These are phyloP conservation scores for Colletotrichum chlorophyti DNA, from an alignment of 2,329 filamentous ascomycete species.

Conservation along the genomic window DNA sequence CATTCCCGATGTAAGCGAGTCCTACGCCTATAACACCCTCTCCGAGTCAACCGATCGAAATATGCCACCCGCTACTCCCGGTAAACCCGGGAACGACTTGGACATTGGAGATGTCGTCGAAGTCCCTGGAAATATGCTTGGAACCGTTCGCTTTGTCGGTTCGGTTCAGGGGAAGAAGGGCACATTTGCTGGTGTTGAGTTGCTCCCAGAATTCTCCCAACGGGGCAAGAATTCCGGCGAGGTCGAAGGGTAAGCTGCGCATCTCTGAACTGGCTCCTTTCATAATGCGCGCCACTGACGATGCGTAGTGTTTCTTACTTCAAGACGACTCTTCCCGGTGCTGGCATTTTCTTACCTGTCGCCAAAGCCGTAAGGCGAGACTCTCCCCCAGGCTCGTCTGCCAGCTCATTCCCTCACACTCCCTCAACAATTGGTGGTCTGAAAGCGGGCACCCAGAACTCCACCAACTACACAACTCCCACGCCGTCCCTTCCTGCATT, in stretches of 20 bases:
- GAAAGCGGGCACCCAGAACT: conserved; percentile 61
- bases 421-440: conserved; percentile 66
- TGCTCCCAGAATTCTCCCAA: conserved; percentile 79
- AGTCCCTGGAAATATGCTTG: conserved; percentile 91
- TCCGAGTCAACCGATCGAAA: conserved; percentile 50
- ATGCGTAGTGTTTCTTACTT: conserved; percentile 75
- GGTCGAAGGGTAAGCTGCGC: conserved; percentile 79
- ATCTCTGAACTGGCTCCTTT: conserved; percentile 11
- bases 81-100: conserved; percentile 60
- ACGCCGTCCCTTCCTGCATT: conserved; percentile 77
- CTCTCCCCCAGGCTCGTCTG: conserved; percentile 56
- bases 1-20: conserved; percentile 71
- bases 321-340: conserved; percentile 75
- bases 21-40: conserved; percentile 65
- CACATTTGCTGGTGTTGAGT: conserved; percentile 89
- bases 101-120: conserved; percentile 85
- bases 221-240: conserved; percentile 96
- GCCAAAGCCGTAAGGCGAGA: conserved; percentile 78
- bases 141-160: conserved; percentile 88
- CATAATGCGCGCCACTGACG: conserved; percentile 16
- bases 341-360: conserved; percentile 92
- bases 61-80: conserved; percentile 63
- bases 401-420: conserved; percentile 66
- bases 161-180: conserved; percentile 88
- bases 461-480: conserved; percentile 68